phyloP scores from a whole-genome alignment of 2,329 filamentous ascomycete genomes.

The Leptosphaerulina australis region DNA sequence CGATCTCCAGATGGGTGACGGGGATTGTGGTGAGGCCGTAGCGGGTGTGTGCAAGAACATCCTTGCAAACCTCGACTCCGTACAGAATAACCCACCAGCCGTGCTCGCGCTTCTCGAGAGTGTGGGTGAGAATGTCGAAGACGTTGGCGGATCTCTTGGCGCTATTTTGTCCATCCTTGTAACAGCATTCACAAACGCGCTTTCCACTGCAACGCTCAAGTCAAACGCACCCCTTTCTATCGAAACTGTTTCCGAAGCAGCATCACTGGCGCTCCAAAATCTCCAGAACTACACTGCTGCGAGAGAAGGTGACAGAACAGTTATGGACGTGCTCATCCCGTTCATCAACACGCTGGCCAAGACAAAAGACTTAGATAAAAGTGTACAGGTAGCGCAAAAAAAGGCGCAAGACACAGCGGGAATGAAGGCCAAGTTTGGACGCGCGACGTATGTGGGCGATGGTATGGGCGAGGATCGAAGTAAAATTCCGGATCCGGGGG shows the following conservation, averaged over 20 bases:
- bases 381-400: constrained; percentile 73
- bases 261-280: constrained; percentile 52
- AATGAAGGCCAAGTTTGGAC: constrained; percentile 86
- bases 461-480: constrained; percentile 60
- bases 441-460: constrained; percentile 81
- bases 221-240: constrained; percentile 36
- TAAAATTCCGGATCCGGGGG: constrained; percentile 69
- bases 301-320: constrained; percentile 82
- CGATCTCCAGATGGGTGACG: constrained; percentile 85
- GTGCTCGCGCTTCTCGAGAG: constrained; percentile 64
- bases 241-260: constrained; percentile 50
- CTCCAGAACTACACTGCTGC: constrained; percentile 79
- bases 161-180: constrained; percentile 85
- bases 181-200: constrained; percentile 68
- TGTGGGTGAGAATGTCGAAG: constrained; percentile 68
- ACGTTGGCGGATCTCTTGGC: constrained; percentile 75
- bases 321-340: constrained; percentile 87
- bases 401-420: constrained; percentile 83
- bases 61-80: constrained; percentile 56
- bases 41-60: constrained; percentile 70
- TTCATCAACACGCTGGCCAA: constrained; percentile 74
- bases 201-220: constrained; percentile 41
- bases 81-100: constrained; percentile 57
- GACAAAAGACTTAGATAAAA: constrained; percentile 69
- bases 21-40: constrained; percentile 76